Conservation (phyloP, 495 filamentous ascomycete genomes). For the Penicillium malachiteum region DNA sequence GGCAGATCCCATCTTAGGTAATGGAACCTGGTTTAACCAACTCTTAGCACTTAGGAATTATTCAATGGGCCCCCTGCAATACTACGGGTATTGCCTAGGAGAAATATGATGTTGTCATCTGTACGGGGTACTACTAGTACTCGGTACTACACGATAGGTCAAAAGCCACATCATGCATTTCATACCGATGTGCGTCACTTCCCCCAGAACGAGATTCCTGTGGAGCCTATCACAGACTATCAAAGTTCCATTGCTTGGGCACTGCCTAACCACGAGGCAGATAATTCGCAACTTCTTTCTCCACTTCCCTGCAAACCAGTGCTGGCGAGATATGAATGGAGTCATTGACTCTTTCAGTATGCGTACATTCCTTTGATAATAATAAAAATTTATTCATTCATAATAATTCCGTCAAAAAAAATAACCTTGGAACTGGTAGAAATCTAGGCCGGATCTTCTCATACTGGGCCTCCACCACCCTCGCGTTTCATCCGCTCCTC, state of each 20-base stretch:
- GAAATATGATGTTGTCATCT: too few species aligned
- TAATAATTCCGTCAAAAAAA: neutral
- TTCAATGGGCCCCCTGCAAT: too few species aligned
- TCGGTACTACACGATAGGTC: neutral
- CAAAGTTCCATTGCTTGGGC: slow-evolving; percentile 2
- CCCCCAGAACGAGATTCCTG: slow-evolving; percentile 8
- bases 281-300: neutral
- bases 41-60: too few species aligned
- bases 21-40: neutral
- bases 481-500: slow-evolving; percentile 46
- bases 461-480: slow-evolving; percentile 16
- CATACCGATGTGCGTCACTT: slow-evolving; percentile 3
- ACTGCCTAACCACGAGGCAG: slow-evolving; percentile 1
- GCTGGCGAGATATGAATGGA: slow-evolving; percentile 10
- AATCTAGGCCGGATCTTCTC: neutral
- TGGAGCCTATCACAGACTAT: neutral
- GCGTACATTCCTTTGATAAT: too few species aligned
- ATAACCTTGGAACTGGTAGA: slow-evolving; percentile 1
- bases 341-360: neutral
- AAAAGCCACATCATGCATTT: neutral
- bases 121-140: neutral
- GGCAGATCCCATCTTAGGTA: neutral
- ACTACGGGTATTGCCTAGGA: too few species aligned
- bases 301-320: slow-evolving; percentile 3
- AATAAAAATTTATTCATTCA: neutral